Evolutionary conservation across 73 alveolate species (phyloP), one percentile per base, ranked within the genome.

Genomic region (Stentor roeselii): DNA sequence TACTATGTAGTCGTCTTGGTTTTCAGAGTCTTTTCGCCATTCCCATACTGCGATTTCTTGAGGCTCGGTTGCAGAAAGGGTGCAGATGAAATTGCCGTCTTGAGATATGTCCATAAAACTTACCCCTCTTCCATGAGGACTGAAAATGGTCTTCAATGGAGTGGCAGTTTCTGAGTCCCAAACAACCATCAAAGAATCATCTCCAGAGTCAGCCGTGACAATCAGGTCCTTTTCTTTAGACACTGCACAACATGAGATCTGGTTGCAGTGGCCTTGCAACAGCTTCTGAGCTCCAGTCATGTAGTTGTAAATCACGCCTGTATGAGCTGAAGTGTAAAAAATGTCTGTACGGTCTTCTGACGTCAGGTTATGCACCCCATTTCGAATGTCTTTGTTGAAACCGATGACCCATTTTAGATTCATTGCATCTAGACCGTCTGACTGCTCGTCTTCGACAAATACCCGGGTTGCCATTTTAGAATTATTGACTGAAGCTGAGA

Each of bases 191-290:
- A 97, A 95, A 30, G 98, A 91, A 75, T 97, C 98, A 80, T 87
- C 95, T 2, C 99, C 99, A 34, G 95, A 88, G 88, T 97, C 99
- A 30, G 99, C 99, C 6, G 99, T 97, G 3, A 97, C 99, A 76
- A 97, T 96, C 84, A 93, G 90, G 78, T 95, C 91, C 90, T 91
- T 93, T 76, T 94, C 98, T 42, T 85, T 89, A 6, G 98, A 93
- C 89, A 94, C 90, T 0, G 99, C 97, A 34, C 99, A 95, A 60
- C 97, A 95, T 84, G 99, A 88, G 59, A 94, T 94, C 83, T 90
- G 78, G 80, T 94, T 92, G 84, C 98, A 96, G 87, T 97, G 99
- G 50, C 99, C 99, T 90, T 97, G 92, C 31, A 97, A 90, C 75
- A 97, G 92, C 86, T 95, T 92, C 85, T 97, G 88, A 39, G 94